Base-by-base conservation (phyloP, 2,329 filamentous ascomycete genomes). In the Fusarium anthophilum region DNA sequence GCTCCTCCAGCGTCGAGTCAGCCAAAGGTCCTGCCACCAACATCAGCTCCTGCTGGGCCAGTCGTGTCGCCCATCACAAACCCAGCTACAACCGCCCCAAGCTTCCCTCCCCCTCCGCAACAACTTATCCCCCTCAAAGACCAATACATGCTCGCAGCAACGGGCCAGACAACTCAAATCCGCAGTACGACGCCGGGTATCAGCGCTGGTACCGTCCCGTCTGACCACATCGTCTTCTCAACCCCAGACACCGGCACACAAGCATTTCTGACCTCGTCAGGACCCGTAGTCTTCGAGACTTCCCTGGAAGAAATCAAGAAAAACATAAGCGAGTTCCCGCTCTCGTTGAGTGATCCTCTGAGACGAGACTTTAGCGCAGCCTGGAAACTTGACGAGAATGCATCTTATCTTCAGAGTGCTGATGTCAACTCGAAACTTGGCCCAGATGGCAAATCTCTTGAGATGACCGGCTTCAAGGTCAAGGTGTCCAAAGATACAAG, bases 31-130 rank as follows among this genome's bases (percentile, higher is more conserved):
- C 10, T 30, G 0, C 51, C 51, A n/a, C 51, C 35, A n/a, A 10
- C 18, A 0, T 30, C 37, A 56, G 11, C 20, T 43, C 37, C 53
- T 8, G 10, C 26, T 30, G 53, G 26, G 0, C 20, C 53, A 44
- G 6, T 0, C 5, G 26, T 44, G 1, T 1, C 8, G 0, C 53
- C 38, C 8, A 9, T 44, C 2, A 44, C 38, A 11, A 32, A 56
- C 26, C 53, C 53, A 32, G 38, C 3, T 11, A 55, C 26, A 18
- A 14, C 3, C 8, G 10, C 26, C 2, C 53, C 53, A 30, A 0
- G 37, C 37, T 24, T 18, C 5, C 20, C 24, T 41, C 0, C 53
- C 0, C 53, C 37, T 30, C 22, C 54, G 12, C 54, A 44, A 24
- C 54, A 44, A 0, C 54, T 44, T 2, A 18, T 56, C 0, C 38